Percentiles rank a stretch among this genome's conserved stretches.
Conservation (phyloP, 2,329 filamentous ascomycete genomes). For the Fusarium sp. region DNA sequence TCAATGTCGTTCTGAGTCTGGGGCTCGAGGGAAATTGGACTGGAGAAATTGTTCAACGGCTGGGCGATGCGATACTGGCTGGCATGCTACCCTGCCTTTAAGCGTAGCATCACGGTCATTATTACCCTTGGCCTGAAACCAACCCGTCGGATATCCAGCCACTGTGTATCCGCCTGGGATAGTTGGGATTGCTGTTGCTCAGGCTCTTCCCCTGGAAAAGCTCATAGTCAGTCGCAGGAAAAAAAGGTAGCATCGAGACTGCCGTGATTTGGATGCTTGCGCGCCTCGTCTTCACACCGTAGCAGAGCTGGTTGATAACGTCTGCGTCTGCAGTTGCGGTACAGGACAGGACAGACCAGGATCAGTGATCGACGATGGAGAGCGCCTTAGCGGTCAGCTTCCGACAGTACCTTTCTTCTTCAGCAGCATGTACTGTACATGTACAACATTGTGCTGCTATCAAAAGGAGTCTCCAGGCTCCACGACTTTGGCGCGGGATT, state of each 20-base stretch:
- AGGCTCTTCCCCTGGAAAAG: too few relatives aligned
- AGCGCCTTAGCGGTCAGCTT: constrained; percentile 41
- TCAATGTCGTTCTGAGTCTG: constrained; percentile 34
- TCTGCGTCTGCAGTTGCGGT: too few relatives aligned
- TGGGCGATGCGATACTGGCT: constrained; percentile 16
- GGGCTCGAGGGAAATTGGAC: constrained; percentile 28
- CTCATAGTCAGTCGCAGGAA: too few relatives aligned
- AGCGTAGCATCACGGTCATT: neutral
- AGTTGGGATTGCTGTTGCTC: too few relatives aligned
- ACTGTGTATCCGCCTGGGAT: constrained; percentile 20
- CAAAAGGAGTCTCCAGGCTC: constrained; percentile 19
- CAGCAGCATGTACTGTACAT: too few relatives aligned
- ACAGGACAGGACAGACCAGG: constrained; percentile 25
- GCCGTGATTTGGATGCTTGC: constrained; percentile 32
- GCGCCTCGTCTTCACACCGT: constrained; percentile 29
- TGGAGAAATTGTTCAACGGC: constrained; percentile 14
- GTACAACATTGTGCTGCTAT: neutral
- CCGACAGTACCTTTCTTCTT: constrained; percentile 15
- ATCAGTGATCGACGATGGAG: constrained; percentile 34
- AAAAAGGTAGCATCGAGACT: constrained; percentile 23
- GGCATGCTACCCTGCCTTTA: constrained; percentile 13
- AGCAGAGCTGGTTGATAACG: constrained; percentile 4
- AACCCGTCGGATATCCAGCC: constrained; percentile 38
- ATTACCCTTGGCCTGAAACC: constrained; percentile 42
- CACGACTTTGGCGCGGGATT: constrained; percentile 32